phyloP scores from a whole-genome alignment of 2,329 filamentous ascomycete genomes.

The Coniella vitis region DNA sequence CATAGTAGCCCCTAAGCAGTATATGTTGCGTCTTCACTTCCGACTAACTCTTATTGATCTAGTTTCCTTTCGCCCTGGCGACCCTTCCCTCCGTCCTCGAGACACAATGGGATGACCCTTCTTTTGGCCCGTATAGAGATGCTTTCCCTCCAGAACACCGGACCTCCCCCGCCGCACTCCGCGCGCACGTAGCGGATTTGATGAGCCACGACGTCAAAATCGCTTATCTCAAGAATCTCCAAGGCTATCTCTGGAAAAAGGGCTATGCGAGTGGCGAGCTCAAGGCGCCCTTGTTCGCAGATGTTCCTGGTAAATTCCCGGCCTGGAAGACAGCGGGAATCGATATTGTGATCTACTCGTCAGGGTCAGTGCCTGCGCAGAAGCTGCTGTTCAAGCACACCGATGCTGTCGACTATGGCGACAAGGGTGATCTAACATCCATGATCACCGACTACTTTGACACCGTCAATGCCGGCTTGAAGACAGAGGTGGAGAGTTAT shows the following conservation, averaged over 20 bases:
- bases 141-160: conserved; percentile 63
- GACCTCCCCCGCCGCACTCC: conserved; percentile 50
- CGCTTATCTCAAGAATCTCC: conserved; percentile 70
- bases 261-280: conserved; percentile 67
- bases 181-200: conserved; percentile 63
- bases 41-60: conserved; percentile 2
- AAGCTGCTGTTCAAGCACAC: conserved; percentile 71
- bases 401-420: conserved; percentile 29
- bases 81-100: conserved; percentile 58
- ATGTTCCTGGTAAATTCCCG: conserved; percentile 59
- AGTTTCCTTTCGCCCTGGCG: conserved; percentile 73
- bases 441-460: conserved; percentile 66
- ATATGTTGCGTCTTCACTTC: conserved; percentile 6
- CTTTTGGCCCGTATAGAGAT: conserved; percentile 60
- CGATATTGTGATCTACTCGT: conserved; percentile 71
- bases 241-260: conserved; percentile 70
- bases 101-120: conserved; percentile 58
- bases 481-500: conserved; percentile 63
- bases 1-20: neutral
- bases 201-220: conserved; percentile 67
- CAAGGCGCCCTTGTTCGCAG: conserved; percentile 65
- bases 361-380: conserved; percentile 73
- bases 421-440: conserved; percentile 51
- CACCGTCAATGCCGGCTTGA: conserved; percentile 72
- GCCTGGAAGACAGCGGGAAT: conserved; percentile 50